phyloP scores from a whole-genome alignment of 2,329 filamentous ascomycete species.

The Beauveria sp. region DNA sequence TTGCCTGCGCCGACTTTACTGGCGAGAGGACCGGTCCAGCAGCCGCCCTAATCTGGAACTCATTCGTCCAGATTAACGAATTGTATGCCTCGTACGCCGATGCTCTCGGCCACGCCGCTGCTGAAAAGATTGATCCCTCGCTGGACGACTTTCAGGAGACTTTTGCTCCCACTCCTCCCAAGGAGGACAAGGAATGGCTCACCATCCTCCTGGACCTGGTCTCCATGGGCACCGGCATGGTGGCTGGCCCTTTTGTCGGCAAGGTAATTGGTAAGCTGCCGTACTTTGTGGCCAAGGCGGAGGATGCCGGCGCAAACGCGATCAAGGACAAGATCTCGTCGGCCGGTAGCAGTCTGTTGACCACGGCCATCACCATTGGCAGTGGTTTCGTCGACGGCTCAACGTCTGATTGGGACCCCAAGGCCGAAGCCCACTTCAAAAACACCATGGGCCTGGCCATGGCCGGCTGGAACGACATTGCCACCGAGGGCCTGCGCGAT shows the following conservation, averaged over 20 bases:
- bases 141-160: slow-evolving; percentile 16
- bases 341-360: background rate
- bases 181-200: slow-evolving; percentile 18
- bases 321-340: background rate
- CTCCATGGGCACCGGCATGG: slow-evolving; percentile 19
- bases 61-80: slow-evolving; percentile 18
- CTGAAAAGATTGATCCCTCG: slow-evolving; percentile 11
- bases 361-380: background rate
- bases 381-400: background rate
- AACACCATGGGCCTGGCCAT: background rate
- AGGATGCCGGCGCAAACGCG: background rate
- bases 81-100: slow-evolving; percentile 10
- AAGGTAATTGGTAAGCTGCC: background rate
- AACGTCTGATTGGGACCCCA: background rate
- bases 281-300: background rate
- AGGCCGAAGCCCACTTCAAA: background rate
- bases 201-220: slow-evolving; percentile 23
- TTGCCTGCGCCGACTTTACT: slow-evolving; percentile 8
- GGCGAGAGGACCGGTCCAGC: slow-evolving; percentile 15
- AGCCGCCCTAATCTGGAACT: slow-evolving; percentile 19
- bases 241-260: slow-evolving; percentile 22
- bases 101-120: slow-evolving; percentile 7
- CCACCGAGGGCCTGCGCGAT: background rate
- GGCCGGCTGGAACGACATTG: background rate
- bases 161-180: slow-evolving; percentile 11